These are phyloP conservation scores for Triticum turgidum DNA, from an alignment of 176 grass and related monocot species.

Conservation along the genomic window DNA sequence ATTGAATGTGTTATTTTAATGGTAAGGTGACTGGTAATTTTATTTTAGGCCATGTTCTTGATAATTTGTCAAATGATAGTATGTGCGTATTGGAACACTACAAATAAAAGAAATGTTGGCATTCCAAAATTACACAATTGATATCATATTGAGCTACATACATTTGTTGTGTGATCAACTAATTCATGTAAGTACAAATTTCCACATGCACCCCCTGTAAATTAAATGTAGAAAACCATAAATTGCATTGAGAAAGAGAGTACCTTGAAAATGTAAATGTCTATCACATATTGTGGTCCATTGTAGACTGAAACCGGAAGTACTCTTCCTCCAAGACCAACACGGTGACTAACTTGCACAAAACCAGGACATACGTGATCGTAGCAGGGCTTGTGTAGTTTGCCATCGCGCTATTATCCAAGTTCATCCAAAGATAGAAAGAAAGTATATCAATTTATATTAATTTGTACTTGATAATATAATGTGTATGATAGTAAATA, in stretches of 20 bases:
- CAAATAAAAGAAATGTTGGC: neutral
- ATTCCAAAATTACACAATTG: neutral
- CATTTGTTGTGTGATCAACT: neutral
- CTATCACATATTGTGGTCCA: constrained; percentile 18
- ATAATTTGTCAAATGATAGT: neutral
- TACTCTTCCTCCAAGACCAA: constrained; percentile 20
- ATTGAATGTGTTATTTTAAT: neutral
- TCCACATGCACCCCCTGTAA: neutral
- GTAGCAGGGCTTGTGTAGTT: neutral
- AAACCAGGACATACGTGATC: constrained; percentile 33
- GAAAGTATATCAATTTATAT: neutral
- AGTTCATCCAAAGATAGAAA: neutral
- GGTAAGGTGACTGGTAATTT: neutral
- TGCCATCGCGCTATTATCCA: neutral
- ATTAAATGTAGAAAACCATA: neutral
- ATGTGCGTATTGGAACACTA: neutral
- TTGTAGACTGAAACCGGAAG: constrained; percentile 1
- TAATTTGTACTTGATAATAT: neutral
- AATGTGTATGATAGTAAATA: neutral
- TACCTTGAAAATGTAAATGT: constrained; percentile 26
- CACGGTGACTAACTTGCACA: constrained; percentile 20
- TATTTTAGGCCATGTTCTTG: neutral
- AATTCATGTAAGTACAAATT: no score
- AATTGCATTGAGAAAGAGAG: neutral
- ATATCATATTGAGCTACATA: neutral